Conservation (phyloP, 352 stramenopile species). For the Blastocystis sp. region DNA sequence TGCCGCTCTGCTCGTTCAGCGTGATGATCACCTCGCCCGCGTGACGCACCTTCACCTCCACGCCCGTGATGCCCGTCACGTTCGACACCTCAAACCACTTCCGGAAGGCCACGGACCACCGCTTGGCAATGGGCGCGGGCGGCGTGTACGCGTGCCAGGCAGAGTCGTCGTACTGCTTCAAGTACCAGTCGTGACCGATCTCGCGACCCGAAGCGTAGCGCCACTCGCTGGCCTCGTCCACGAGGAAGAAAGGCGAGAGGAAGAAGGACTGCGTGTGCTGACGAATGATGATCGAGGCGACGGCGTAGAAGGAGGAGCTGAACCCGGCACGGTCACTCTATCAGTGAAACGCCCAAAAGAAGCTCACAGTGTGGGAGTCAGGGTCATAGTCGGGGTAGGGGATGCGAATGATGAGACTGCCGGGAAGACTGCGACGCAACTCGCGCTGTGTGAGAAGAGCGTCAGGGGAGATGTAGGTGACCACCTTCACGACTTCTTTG, state of each 20-base stretch:
- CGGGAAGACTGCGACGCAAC: background rate
- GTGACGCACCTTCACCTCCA: slow-evolving; percentile 8
- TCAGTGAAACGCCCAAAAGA: no score
- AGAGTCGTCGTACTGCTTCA: background rate
- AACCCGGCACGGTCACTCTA: no score
- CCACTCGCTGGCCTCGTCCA: background rate
- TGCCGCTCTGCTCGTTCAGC: slow-evolving; percentile 1
- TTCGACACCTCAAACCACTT: slow-evolving; percentile 19
- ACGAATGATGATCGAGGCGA: background rate
- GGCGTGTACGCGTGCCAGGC: background rate
- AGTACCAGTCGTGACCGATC: background rate
- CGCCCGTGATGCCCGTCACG: background rate
- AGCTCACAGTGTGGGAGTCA: no score
- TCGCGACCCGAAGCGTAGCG: background rate
- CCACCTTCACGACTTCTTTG: background rate
- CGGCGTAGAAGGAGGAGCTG: background rate
- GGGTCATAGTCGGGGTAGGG: background rate
- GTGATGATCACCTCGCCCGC: background rate
- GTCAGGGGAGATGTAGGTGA: background rate
- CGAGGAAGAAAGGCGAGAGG: background rate
- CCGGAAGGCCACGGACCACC: background rate
- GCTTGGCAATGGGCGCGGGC: background rate
- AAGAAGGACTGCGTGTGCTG: background rate
- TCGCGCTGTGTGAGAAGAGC: background rate
- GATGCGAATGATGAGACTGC: background rate